These are phyloP conservation scores for Strobilomyces confusus DNA, from an alignment of 768 basidiomycete genomes.

Conservation along the genomic window DNA sequence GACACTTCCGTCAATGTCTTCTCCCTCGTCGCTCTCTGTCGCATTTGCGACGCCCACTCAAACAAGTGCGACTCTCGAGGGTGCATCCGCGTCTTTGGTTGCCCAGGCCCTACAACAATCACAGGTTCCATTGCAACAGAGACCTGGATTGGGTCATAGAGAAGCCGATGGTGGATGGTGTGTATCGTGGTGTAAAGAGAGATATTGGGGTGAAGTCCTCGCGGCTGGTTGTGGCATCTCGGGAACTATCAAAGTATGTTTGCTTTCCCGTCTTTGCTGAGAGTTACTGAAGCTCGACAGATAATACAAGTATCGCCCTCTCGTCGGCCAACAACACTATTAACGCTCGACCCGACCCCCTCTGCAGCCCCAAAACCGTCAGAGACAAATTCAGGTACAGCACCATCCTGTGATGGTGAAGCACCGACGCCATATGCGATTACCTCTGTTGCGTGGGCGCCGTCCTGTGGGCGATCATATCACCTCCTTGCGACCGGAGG, in stretches of 20 bases:
- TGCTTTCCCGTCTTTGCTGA: background rate
- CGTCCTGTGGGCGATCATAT: slow-evolving; percentile 89
- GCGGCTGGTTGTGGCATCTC: slow-evolving; percentile 71
- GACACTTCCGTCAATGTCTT: slow-evolving; percentile 41
- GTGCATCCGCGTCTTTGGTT: slow-evolving; percentile 54
- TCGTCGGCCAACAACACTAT: slow-evolving; percentile 60
- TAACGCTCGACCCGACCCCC: slow-evolving; percentile 50
- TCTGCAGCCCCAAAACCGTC: slow-evolving; percentile 11
- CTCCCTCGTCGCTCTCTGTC: slow-evolving; percentile 47
- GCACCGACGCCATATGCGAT: slow-evolving; percentile 55
- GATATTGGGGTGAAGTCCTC: slow-evolving; percentile 91
- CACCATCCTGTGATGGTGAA: slow-evolving; percentile 30
- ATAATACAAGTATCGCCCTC: slow-evolving; percentile 71
- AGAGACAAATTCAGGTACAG: slow-evolving; percentile 22
- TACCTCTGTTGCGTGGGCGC: slow-evolving; percentile 88
- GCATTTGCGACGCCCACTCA: slow-evolving; percentile 73
- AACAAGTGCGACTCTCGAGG: slow-evolving; percentile 50
- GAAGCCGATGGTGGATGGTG: slow-evolving; percentile 94
- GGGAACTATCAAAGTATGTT: slow-evolving; percentile 70
- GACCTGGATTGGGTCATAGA: slow-evolving; percentile 52
- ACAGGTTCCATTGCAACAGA: slow-evolving; percentile 30
- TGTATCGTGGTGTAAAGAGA: slow-evolving; percentile 93
- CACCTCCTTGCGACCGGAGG: slow-evolving; percentile 91
- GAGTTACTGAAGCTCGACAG: slow-evolving; percentile 32
- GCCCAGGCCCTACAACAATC: slow-evolving; percentile 62